phyloP scores from a whole-genome alignment of 164 flowering plant genomes.

The Houttuynia cordata region DNA sequence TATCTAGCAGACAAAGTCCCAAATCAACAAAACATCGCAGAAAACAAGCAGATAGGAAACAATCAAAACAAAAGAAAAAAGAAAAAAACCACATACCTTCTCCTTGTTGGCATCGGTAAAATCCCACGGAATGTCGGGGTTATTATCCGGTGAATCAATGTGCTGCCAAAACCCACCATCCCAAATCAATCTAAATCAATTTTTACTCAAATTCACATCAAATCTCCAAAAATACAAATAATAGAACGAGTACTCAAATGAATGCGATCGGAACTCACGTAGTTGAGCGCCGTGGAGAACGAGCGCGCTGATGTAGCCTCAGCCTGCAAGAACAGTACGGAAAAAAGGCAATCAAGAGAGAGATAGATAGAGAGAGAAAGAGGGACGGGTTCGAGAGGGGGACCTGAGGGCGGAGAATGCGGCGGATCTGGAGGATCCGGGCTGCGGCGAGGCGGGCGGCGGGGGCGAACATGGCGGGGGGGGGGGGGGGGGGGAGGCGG shows the following conservation, averaged over 20 bases:
- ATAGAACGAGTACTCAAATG: background rate
- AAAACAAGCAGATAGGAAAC: no score
- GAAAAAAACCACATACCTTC: constrained; percentile 30
- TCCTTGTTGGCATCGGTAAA: constrained; percentile 50
- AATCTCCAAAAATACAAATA: background rate
- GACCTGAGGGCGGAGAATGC: constrained; percentile 51
- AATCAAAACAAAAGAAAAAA: background rate
- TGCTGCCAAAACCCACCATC: constrained; percentile 41
- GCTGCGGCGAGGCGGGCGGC: constrained; percentile 54
- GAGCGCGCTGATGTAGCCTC: constrained; percentile 29
- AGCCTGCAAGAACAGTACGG: constrained; percentile 26
- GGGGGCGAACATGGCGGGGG: constrained; percentile 11
- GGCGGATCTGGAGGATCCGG: constrained; percentile 75
- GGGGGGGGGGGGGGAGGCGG: background rate
- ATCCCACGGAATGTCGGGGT: constrained; percentile 68
- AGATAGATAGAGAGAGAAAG: constrained; percentile 2
- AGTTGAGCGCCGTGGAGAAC: constrained; percentile 89
- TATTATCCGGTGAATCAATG: constrained; percentile 82
- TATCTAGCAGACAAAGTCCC: background rate
- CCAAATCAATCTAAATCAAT: no score
- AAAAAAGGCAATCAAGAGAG: background rate
- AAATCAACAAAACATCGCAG: background rate
- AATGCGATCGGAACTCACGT: constrained; percentile 37
- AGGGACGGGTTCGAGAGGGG: constrained; percentile 2
- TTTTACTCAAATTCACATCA: background rate